Base-by-base conservation (phyloP, 1,284 basidiomycete species). In the Vanrija sp. region DNA sequence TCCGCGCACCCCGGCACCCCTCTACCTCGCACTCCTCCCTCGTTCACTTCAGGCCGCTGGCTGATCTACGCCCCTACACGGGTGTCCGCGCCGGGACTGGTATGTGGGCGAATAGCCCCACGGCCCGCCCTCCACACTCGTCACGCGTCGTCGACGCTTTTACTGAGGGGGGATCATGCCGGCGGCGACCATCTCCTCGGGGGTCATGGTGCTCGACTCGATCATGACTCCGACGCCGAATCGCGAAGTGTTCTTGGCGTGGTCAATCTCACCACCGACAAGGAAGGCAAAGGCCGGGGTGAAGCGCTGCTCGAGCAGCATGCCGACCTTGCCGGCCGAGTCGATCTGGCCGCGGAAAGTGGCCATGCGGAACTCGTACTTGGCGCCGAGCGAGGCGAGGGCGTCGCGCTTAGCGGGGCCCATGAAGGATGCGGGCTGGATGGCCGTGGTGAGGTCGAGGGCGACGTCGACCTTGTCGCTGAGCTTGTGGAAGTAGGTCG, bases 381-480 rank as follows among this genome's bases (percentile, higher is more conserved):
- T 97, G 55, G 92, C 92, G 48, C 92, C 95, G 19, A 98, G 75
- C 19, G 93, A 96, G 14, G 93, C 89, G 46, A 93, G 79, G 8
- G 95, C 95, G 69, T 97, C 94, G 65, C 96, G 82, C 73, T 89
- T 85, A 19, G 77, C 78, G n/a, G 73, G 72, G 54, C 73, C 73
- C 66, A 75, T 66, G 62, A 74, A 71, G 45, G 72, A 72, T 54
- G 81, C 78, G 3, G 87, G 85, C 41, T 85, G 82, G 49, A 87
- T 84, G n/a, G n/a, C n/a, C 57, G 94, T 82, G 53, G 95, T 77
- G 61, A 99, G 78, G 69, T 98, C 95, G 35, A 92, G 91, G 15
- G 90, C 96, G n/a, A 95, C 92, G 56, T 98, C 95, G n/a, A 99
- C 89, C 78, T 95, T 94, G 56, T 96, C 92, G 75, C 85, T 87